A percentile compares a stretch with the other conserved stretches of the same genome.
Evolutionary conservation across 768 basidiomycete genomes (phyloP).

Genomic region (Lactarius tabidus): DNA sequence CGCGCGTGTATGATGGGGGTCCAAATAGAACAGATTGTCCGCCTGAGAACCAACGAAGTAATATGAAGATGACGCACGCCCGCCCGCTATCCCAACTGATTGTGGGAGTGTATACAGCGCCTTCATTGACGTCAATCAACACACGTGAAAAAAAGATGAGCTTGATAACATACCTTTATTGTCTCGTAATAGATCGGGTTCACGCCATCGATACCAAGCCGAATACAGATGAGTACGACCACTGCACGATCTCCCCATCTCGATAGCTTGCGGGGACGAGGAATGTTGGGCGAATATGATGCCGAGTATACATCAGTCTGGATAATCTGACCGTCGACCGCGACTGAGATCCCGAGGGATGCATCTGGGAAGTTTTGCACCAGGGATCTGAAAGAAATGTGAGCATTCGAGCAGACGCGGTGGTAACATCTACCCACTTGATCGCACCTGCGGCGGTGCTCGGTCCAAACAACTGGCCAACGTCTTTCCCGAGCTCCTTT

Average conservation of each 20-base stretch:
- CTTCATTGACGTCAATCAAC: constrained; percentile 37
- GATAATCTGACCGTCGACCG: constrained; percentile 78
- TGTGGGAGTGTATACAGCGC: constrained; percentile 89
- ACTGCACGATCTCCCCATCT: constrained; percentile 83
- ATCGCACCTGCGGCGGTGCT: constrained; percentile 97
- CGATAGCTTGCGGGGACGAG: constrained; percentile 27
- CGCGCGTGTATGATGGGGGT: constrained; percentile 79
- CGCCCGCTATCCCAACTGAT: constrained; percentile 94
- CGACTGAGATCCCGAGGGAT: constrained; percentile 75
- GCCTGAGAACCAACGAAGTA: constrained; percentile 95
- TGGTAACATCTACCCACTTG: constrained; percentile 38
- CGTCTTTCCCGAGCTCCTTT: constrained; percentile 90
- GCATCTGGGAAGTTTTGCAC: constrained; percentile 76
- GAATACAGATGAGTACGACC: constrained; percentile 79
- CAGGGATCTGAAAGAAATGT: constrained; percentile 53
- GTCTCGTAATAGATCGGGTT: constrained; percentile 94
- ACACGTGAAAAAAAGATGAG: neutral
- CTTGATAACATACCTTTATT: constrained; percentile 50
- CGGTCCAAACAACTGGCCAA: constrained; percentile 98
- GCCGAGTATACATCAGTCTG: constrained; percentile 79
- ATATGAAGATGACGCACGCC: constrained; percentile 91
- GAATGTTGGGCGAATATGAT: constrained; percentile 40
- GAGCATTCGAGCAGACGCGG: neutral
- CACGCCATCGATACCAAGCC: constrained; percentile 88
- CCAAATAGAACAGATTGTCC: constrained; percentile 78